A percentile compares a stretch with the other conserved stretches of the same genome.
Evolutionary conservation across 1,139 yeast genomes (phyloP).

Genomic region (Yamadazyma pseudoaaseri): DNA sequence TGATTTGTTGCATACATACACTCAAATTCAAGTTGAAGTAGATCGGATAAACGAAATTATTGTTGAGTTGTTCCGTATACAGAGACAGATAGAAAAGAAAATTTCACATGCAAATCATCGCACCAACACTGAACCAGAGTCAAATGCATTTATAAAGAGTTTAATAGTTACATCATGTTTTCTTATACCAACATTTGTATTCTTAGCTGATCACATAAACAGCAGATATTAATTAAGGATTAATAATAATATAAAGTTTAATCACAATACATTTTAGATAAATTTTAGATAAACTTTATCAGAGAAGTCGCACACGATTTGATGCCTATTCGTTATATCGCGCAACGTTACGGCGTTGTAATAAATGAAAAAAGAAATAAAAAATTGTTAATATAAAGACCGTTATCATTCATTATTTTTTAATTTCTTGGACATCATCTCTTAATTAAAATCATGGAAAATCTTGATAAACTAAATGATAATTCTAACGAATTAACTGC

Average conservation of each 20-base stretch:
- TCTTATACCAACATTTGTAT: slow-evolving; percentile 5
- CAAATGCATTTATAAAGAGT: slow-evolving; percentile 1
- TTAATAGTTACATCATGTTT: slow-evolving; percentile 8
- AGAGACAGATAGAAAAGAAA: not conserved
- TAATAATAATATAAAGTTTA: no score
- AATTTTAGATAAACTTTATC: no score
- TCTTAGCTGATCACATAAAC: not conserved
- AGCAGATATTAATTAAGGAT: no score
- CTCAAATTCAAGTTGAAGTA: not conserved
- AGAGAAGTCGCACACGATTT: no score
- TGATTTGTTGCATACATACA: not conserved
- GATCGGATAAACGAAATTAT: not conserved
- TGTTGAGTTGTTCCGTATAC: not conserved
- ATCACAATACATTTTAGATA: no score
- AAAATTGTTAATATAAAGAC: no score
- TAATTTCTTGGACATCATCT: no score
- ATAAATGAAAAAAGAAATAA: no score
- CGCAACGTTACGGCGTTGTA: no score
- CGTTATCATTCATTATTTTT: no score
- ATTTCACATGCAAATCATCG: not conserved
- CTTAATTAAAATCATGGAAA: no score
- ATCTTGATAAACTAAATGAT: not conserved
- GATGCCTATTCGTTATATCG: no score
- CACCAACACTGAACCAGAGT: not conserved
- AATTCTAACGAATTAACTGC: slow-evolving; percentile 3